Percentiles rank a stretch among this genome's conserved stretches.
Evolutionary conservation across 768 basidiomycete species (phyloP).

Genomic region (Gelatoporia subvermispora): DNA sequence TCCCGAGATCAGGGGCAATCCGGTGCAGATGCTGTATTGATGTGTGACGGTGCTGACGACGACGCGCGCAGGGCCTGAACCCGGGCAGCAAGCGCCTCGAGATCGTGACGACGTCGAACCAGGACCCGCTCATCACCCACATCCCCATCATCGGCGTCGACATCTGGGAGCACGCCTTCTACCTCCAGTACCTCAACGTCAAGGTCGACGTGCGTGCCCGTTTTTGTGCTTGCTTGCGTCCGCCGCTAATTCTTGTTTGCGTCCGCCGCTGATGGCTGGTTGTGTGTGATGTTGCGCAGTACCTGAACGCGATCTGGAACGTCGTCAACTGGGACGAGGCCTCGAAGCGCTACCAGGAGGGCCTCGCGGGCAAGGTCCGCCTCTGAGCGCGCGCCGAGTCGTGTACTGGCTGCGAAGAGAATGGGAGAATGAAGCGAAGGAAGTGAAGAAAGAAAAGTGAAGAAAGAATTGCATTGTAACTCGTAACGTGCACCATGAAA

Average conservation of each 20-base stretch:
- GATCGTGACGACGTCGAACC: conserved; percentile 89
- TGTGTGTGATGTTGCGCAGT: conserved; percentile 38
- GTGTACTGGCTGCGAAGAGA: neutral
- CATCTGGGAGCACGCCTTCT: conserved; percentile 96
- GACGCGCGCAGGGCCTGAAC: conserved; percentile 58
- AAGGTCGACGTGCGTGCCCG: conserved; percentile 74
- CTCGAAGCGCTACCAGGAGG: conserved; percentile 57
- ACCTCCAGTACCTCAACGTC: conserved; percentile 94
- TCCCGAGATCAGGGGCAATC: too few species aligned
- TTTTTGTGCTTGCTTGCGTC: neutral
- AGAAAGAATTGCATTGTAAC: conserved; percentile 3
- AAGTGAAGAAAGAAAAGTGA: conserved; percentile 5
- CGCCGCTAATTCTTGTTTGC: neutral
- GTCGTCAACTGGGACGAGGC: conserved; percentile 73
- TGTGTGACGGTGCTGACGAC: too few species aligned
- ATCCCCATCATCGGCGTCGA: conserved; percentile 88
- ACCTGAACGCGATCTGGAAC: conserved; percentile 73
- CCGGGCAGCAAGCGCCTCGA: conserved; percentile 66
- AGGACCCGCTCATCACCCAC: conserved; percentile 81
- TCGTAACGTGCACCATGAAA: too few species aligned
- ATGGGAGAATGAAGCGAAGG: neutral
- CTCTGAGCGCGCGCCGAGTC: conserved; percentile 25
- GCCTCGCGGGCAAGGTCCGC: conserved; percentile 23
- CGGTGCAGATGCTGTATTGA: too few species aligned
- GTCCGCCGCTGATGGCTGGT: neutral